Evolutionary conservation across 129 eudicot species (phyloP), one percentile per base, ranked within the genome.

Genomic region (Centella asiatica): DNA sequence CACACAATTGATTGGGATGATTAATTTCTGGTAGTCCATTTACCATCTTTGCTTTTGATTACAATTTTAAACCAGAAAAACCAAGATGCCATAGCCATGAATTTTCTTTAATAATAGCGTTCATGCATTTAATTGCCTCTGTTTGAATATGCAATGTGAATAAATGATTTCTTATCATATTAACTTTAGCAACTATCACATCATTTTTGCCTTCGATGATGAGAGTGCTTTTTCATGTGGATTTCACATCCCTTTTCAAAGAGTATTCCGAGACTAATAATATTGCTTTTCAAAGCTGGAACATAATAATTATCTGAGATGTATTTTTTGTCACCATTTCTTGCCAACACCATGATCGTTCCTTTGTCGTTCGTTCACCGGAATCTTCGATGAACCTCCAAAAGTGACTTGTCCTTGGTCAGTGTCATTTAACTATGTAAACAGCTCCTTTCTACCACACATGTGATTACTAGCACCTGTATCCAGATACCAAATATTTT

Each of bases 1-100:
- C 57, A 25, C 57, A 52, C 5, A 52, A 22, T 52, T 52, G 23
- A 52, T 52, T n/a, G n/a, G n/a, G n/a, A n/a, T n/a, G n/a, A n/a
- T n/a, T n/a, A n/a, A n/a, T n/a, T n/a, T n/a, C n/a, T n/a, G n/a
- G n/a, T n/a, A n/a, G n/a, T n/a, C n/a, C n/a, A n/a, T n/a, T n/a
- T n/a, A n/a, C n/a, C n/a, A 52, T 52, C 15, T 52, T 52, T 18
- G 28, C 15, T 24, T 52, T 52, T 46, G 22, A 46, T 19, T 15
- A 2, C 0, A 15, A 19, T 2, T 18, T 15, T 9, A 46, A 23
- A 6, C 28, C 15, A 24, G 29, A 22, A 9, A 52, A 52, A 3
- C 57, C 15, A 52, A 52, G 31, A 52, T 52, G 57, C 57, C 28
- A 46, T 9, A 46, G n/a, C 22, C 20, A 46, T 4, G 52, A 46